Conservation (phyloP, 2,329 filamentous ascomycete species). For the Alternaria gansuensis region DNA sequence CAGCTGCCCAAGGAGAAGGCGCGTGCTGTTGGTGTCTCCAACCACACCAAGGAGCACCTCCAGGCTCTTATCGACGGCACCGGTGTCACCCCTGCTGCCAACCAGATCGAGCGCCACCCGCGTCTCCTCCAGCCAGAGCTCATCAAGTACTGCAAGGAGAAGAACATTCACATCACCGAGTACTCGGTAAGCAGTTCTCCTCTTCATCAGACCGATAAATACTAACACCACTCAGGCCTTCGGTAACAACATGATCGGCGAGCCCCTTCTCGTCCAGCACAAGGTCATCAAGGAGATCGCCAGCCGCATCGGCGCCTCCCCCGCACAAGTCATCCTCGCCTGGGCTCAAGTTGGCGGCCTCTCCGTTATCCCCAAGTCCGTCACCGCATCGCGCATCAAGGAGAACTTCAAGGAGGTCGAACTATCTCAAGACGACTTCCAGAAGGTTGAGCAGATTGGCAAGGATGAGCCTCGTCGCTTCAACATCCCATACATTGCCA, state of each 20-base stretch:
- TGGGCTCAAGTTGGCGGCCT: constrained; percentile 77
- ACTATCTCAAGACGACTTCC: constrained; percentile 37
- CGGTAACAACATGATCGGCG: constrained; percentile 66
- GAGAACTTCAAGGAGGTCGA: constrained; percentile 48
- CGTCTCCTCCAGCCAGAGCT: constrained; percentile 41
- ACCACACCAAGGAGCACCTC: constrained; percentile 51
- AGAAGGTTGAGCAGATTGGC: constrained; percentile 59
- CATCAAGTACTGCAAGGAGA: constrained; percentile 42
- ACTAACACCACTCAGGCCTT: constrained; percentile 69
- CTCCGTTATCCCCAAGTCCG: constrained; percentile 47
- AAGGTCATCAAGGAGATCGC: constrained; percentile 73
- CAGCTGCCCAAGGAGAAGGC: constrained; percentile 48
- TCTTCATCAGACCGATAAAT: constrained; percentile 64
- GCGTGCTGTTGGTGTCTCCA: constrained; percentile 43
- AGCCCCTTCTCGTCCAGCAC: constrained; percentile 53
- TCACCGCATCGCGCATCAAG: constrained; percentile 42
- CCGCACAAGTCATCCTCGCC: constrained; percentile 82
- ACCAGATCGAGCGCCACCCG: constrained; percentile 47
- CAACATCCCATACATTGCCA: constrained; percentile 53
- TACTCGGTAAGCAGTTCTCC: constrained; percentile 34
- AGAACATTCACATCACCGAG: constrained; percentile 45
- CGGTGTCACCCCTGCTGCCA: constrained; percentile 40
- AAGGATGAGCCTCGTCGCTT: constrained; percentile 69
- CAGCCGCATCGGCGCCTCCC: constrained; percentile 67
- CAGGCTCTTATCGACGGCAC: constrained; percentile 63